Percentiles rank a stretch among this genome's conserved stretches.
Conservation (phyloP, 2,329 filamentous ascomycete species). For the Samsoniella hepiali region DNA sequence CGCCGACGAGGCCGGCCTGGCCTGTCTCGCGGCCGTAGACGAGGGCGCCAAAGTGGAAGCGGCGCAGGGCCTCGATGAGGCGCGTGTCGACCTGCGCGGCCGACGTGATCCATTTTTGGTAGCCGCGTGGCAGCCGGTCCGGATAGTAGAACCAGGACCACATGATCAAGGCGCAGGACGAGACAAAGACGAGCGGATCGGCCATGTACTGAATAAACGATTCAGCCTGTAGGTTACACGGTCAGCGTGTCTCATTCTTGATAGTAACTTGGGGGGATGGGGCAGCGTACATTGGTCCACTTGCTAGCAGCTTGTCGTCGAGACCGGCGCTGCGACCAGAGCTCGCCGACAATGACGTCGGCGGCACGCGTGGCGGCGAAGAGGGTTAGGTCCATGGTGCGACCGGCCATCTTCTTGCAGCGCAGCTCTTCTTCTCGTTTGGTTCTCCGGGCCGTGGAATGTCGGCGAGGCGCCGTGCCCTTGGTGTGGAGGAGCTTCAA, state of each 20-base stretch:
- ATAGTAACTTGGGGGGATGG: neutral
- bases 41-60: conserved; percentile 60
- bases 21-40: conserved; percentile 72
- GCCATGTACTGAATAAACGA: conserved; percentile 37
- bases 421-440: conserved; percentile 12
- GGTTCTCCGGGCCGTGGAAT: conserved; percentile 27
- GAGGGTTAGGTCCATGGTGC: conserved; percentile 78
- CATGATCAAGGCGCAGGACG: conserved; percentile 75
- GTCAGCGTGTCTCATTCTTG: neutral
- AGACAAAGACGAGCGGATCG: conserved; percentile 70
- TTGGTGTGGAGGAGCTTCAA: conserved; percentile 57
- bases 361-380: conserved; percentile 70
- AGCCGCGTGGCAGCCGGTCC: conserved; percentile 65
- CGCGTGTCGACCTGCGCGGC: conserved; percentile 72
- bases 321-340: conserved; percentile 55
- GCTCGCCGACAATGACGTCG: conserved; percentile 64
- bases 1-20: conserved; percentile 62
- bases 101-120: conserved; percentile 78
- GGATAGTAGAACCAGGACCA: conserved; percentile 84
- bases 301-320: conserved; percentile 42
- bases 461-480: conserved; percentile 18
- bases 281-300: conserved; percentile 45
- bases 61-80: conserved; percentile 69
- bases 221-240: conserved; percentile 27
- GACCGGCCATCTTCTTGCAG: conserved; percentile 52